A percentile compares a stretch with the other conserved stretches of the same genome.
Conservation (phyloP, 2,329 filamentous ascomycete genomes). For the Waltergamsia citrina region DNA sequence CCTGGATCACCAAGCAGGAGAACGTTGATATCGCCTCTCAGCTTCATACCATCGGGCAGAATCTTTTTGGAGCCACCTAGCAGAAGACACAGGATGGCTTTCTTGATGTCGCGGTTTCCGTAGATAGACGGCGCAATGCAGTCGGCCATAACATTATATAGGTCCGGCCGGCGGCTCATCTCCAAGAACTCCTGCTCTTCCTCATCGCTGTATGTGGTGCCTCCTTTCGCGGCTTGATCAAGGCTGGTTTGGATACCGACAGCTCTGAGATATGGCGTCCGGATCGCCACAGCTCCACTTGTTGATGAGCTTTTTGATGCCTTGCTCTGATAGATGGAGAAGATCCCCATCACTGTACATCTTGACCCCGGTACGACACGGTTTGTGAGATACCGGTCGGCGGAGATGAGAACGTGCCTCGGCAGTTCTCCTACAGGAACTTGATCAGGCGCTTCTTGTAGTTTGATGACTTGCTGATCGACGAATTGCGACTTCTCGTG, state of each 20-base stretch:
- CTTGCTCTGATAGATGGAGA: conserved; percentile 95
- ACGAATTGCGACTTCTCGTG: conserved; percentile 94
- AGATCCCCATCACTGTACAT: conserved; percentile 93
- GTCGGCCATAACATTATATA: conserved; percentile 84
- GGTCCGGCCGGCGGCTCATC: conserved; percentile 78
- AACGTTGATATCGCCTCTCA: conserved; percentile 97
- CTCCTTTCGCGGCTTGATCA: conserved; percentile 81
- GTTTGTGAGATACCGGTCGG: conserved; percentile 93
- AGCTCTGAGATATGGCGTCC: conserved; percentile 88
- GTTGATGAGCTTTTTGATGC: conserved; percentile 65
- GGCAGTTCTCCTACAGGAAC: conserved; percentile 95
- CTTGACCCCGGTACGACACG: conserved; percentile 89
- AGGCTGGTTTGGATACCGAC: conserved; percentile 87
- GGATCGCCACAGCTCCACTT: conserved; percentile 81
- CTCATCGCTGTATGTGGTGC: conserved; percentile 78
- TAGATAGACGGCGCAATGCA: conserved; percentile 98
- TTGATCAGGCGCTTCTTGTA: conserved; percentile 95
- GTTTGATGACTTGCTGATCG: conserved; percentile 95
- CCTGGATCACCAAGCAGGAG: conserved; percentile 92
- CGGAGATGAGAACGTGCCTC: conserved; percentile 87
- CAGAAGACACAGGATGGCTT: conserved; percentile 86
- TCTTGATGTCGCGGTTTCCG: conserved; percentile 93
- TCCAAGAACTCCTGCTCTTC: conserved; percentile 95
- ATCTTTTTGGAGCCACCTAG: conserved; percentile 97
- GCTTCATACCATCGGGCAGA: conserved; percentile 91